Percentiles rank a stretch among this genome's conserved stretches.
These are phyloP conservation scores for Eucalyptus urophylla DNA, from an alignment of 345 rosid genomes.

Conservation along the genomic window DNA sequence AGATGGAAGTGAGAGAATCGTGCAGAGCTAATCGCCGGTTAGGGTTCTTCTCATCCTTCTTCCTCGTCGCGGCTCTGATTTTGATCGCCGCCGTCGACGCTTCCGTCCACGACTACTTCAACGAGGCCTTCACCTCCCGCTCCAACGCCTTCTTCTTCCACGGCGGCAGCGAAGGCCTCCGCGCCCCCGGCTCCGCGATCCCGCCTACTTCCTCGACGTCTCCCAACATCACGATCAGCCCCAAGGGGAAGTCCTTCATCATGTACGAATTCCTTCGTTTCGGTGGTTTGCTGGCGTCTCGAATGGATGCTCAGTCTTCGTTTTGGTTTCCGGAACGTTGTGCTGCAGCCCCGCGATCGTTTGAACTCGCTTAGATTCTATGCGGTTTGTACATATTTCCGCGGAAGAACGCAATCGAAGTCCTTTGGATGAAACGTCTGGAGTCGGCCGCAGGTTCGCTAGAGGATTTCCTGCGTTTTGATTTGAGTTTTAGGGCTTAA, in stretches of 20 bases:
- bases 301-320: not conserved
- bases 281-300: not conserved
- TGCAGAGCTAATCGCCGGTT: not conserved
- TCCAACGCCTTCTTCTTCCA: constrained; percentile 71
- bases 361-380: not conserved
- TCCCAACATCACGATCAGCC: constrained; percentile 5
- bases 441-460: not conserved
- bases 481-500: not conserved
- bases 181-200: constrained; percentile 37
- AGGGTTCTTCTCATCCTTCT: not conserved
- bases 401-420: not conserved
- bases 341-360: not conserved
- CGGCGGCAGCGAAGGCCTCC: constrained; percentile 89
- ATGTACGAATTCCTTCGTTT: constrained; percentile 19
- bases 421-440: not conserved
- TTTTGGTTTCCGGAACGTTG: not conserved
- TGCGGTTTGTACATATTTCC: not conserved
- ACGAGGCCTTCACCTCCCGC: constrained; percentile 37
- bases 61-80: not conserved
- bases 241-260: constrained; percentile 54
- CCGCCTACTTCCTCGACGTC: not conserved
- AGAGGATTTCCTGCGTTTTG: not conserved
- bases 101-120: constrained; percentile 64
- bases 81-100: constrained; percentile 10
- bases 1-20: not conserved